phyloP scores from a whole-genome alignment of 164 flowering plant species.

The Chimonanthus salicifolius region DNA sequence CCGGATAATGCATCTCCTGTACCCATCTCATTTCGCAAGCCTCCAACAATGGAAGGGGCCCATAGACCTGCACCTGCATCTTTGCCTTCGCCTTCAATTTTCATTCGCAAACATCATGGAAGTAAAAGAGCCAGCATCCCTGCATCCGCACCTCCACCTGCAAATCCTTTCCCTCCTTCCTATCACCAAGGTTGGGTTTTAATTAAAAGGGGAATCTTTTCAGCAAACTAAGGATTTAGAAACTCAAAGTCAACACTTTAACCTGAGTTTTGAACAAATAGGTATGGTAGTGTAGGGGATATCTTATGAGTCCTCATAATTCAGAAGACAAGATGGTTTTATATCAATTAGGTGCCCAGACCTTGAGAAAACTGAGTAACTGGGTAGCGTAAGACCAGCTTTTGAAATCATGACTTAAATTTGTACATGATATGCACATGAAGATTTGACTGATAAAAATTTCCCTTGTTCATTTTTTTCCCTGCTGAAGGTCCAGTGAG shows the following conservation, averaged over 20 bases:
- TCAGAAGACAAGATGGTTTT: background rate
- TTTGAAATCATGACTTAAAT: background rate
- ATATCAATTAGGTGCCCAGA: background rate
- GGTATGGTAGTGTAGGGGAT: background rate
- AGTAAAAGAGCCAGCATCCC: conserved; percentile 24
- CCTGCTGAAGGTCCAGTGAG: conserved; percentile 23
- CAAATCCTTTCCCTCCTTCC: conserved; percentile 21
- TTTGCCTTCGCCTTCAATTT: conserved; percentile 24
- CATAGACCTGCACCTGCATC: conserved; percentile 31
- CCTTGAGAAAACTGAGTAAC: background rate
- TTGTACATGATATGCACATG: background rate
- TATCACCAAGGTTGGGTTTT: conserved; percentile 36
- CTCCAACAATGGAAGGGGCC: conserved; percentile 6
- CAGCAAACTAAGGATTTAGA: background rate
- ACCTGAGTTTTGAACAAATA: background rate
- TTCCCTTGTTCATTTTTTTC: background rate
- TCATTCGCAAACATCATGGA: conserved; percentile 28
- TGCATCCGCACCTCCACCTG: conserved; percentile 31
- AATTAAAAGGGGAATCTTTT: background rate
- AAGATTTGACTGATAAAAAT: background rate
- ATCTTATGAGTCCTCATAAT: background rate
- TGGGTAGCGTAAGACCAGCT: background rate
- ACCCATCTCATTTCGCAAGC: background rate
- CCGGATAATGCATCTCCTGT: conserved; percentile 7
- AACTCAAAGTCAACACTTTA: background rate